These are phyloP conservation scores for Schoenoplectus tabernaemontani DNA, from an alignment of 202 grass and related monocot species.

Conservation along the genomic window DNA sequence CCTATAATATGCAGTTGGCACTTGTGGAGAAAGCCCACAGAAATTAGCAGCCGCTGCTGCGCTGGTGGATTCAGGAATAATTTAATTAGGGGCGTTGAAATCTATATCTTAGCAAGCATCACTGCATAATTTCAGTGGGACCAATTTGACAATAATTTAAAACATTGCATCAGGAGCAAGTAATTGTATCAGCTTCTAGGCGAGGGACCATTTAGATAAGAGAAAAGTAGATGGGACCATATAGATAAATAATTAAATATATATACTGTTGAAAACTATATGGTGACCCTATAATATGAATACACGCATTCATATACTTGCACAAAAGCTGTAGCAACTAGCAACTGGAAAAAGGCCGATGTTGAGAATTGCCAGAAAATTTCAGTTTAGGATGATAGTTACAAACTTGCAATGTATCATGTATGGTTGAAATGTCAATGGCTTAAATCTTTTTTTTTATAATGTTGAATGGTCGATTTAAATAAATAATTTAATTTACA, in stretches of 20 bases:
- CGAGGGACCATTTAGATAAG: not conserved
- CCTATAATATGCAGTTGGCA: not conserved
- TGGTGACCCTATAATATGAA: not conserved
- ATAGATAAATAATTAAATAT: too few species aligned
- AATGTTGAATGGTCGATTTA: not conserved
- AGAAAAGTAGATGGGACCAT: too few species aligned
- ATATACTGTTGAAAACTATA: not conserved
- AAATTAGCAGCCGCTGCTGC: not conserved
- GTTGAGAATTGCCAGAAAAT: not conserved
- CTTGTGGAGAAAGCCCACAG: not conserved
- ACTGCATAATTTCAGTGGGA: not conserved
- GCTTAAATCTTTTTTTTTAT: not conserved
- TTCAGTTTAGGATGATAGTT: not conserved
- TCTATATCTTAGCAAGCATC: not conserved
- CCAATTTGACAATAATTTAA: not conserved
- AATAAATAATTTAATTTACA: not conserved
- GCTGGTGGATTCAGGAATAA: not conserved
- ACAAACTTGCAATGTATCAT: not conserved
- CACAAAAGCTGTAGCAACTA: not conserved
- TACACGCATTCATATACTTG: not conserved
- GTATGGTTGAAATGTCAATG: not conserved
- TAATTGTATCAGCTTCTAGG: not conserved
- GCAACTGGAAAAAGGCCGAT: not conserved
- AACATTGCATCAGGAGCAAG: not conserved
- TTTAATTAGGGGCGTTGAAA: not conserved